Base-by-base conservation (phyloP, 495 filamentous ascomycete genomes). In the Darksidea phi region DNA sequence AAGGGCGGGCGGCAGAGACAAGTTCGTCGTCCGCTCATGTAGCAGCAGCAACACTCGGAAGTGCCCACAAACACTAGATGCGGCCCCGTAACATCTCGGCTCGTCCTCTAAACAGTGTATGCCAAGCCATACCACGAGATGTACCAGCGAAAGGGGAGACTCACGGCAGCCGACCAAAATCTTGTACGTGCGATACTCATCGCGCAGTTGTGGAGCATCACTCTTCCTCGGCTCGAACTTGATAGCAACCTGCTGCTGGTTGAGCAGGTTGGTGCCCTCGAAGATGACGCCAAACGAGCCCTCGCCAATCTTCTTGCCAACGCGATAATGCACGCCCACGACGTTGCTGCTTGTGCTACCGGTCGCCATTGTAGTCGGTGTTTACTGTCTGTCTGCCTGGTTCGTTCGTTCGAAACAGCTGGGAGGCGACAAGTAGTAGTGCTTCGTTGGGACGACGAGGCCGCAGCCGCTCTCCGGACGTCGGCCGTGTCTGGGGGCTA, bases 141-240 rank as follows among this genome's bases (percentile, higher is more conserved):
- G 77, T 82, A 23, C 11, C 4, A 11, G 55, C 17, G 83, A 89
- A 70, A 82, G 79, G 0, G 67, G 74, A 47, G 59, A 96, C 93
- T 86, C 77, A 98, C 94, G 93, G 78, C 95, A 99, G 73, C 94
- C 95, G 57, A 99, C 94, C 59, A 99, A 82, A 64, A 99, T 97
- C 80, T 97, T 99, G 79, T 99, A 99, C 45, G 94, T 99, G 67
- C 94, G 85, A 73, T 99, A 99, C 76, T 99, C 94, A 83, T 99
- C 94, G 75, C 95, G 87, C 59, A 99, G 78, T 77, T 99, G 94
- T 38, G 94, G 94, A 63, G 94, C 94, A 80, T 99, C 94, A 71
- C 93, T 97, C 78, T 99, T 99, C 56, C 94, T 84, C 17, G 94
- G 94, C 88, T 99, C 93, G 78, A 99, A 99, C 80, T 99, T 99